These are phyloP conservation scores for Chlorencoelia australis DNA, from an alignment of 2,329 filamentous ascomycete species.

Conservation along the genomic window DNA sequence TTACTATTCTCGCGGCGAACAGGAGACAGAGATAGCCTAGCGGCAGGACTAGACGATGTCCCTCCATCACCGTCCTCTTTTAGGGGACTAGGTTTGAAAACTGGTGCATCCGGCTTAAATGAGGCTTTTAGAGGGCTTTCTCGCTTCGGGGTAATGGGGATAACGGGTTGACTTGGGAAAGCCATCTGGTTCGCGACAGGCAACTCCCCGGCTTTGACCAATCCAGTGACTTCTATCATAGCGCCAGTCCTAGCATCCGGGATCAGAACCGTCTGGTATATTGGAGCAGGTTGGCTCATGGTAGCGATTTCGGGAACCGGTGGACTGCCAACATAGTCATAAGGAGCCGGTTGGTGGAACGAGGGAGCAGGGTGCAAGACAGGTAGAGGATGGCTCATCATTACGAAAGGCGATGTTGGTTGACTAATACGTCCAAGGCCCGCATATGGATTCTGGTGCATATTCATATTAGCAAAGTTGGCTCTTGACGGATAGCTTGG, in stretches of 20 bases:
- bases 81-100: constrained; percentile 4
- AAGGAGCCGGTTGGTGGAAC: background rate
- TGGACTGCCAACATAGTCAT: background rate
- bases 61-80: no score
- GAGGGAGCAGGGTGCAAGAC: background rate
- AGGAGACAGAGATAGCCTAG: constrained; percentile 9
- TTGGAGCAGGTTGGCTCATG: background rate
- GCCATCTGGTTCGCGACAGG: constrained; percentile 8
- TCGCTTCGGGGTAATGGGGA: background rate
- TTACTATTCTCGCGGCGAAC: constrained; percentile 4
- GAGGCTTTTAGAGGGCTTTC: background rate
- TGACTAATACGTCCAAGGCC: background rate
- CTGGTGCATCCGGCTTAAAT: constrained; percentile 6
- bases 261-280: constrained; percentile 7
- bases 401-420: background rate
- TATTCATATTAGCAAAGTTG: background rate
- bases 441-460: no score
- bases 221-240: constrained; percentile 7
- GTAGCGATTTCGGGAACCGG: background rate
- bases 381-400: background rate
- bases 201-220: constrained; percentile 5
- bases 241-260: constrained; percentile 5
- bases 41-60: background rate
- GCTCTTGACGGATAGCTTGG: background rate
- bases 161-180: background rate